Evolutionary conservation across 768 basidiomycete genomes (phyloP).

Genomic region (Trichaptum fuscoviolaceum): DNA sequence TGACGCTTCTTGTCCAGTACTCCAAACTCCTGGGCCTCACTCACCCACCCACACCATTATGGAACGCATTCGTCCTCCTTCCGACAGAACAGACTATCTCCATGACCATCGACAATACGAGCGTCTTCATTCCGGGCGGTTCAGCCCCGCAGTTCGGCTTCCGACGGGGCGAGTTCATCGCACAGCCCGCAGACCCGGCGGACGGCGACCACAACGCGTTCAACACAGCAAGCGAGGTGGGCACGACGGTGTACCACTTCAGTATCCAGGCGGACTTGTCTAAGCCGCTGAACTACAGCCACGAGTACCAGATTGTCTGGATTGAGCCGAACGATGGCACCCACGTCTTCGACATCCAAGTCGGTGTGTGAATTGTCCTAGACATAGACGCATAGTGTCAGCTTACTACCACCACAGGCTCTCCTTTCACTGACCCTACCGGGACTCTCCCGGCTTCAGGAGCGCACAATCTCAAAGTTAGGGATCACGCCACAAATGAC

Average conservation of each 20-base stretch:
- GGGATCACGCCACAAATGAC: conserved; percentile 47
- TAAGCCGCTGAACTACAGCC: conserved; percentile 44
- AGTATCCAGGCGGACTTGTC: conserved; percentile 36
- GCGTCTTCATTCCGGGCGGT: conserved; percentile 50
- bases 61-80: conserved; percentile 29
- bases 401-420: conserved; percentile 30
- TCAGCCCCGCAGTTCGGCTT: conserved; percentile 48
- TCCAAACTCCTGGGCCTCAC: conserved; percentile 34
- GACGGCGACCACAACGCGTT: conserved; percentile 33
- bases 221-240: conserved; percentile 35
- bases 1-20: conserved; percentile 30
- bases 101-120: conserved; percentile 51
- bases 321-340: conserved; percentile 57
- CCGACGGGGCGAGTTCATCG: conserved; percentile 55
- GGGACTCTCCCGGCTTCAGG: conserved; percentile 35
- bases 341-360: conserved; percentile 55
- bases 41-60: conserved; percentile 43
- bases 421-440: conserved; percentile 51
- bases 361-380: conserved; percentile 32
- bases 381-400: background rate
- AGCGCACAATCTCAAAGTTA: conserved; percentile 47
- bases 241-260: conserved; percentile 45
- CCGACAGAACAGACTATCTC: conserved; percentile 46
- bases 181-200: conserved; percentile 25
- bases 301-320: conserved; percentile 61